Conservation (phyloP, 108 stramenopile genomes). For the Aurantiochytrium sp. region DNA sequence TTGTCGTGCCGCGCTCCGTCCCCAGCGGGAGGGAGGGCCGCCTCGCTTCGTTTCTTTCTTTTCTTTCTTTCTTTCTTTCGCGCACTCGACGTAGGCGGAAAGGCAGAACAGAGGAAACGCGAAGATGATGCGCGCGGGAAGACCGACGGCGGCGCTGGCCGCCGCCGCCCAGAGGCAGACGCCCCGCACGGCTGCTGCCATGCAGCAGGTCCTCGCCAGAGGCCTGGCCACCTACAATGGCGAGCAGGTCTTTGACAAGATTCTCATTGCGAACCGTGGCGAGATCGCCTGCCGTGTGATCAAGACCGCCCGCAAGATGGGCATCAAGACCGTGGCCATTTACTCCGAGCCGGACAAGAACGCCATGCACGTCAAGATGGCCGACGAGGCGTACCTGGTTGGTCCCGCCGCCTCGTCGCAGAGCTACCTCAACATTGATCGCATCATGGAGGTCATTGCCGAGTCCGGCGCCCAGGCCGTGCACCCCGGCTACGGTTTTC, state of each 20-base stretch:
- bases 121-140: background rate
- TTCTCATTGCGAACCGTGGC: slow-evolving; percentile 55
- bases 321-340: slow-evolving; percentile 55
- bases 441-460: slow-evolving; percentile 37
- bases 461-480: slow-evolving; percentile 44
- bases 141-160: background rate
- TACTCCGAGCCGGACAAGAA: slow-evolving; percentile 49
- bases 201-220: background rate
- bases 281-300: slow-evolving; percentile 58
- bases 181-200: background rate
- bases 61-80: background rate
- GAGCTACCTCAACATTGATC: slow-evolving; percentile 40
- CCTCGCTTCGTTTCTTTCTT: too few species aligned
- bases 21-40: too few species aligned
- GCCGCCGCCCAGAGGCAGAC: background rate
- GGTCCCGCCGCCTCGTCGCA: slow-evolving; percentile 42
- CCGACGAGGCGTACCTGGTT: slow-evolving; percentile 44
- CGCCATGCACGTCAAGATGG: slow-evolving; percentile 33
- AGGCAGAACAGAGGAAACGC: background rate
- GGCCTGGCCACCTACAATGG: slow-evolving; percentile 16
- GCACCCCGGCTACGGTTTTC: slow-evolving; percentile 66
- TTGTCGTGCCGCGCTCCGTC: background rate
- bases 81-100: background rate
- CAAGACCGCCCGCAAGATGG: slow-evolving; percentile 19
- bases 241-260: slow-evolving; percentile 33